A percentile compares a stretch with the other conserved stretches of the same genome.
phyloP scores from a whole-genome alignment of 108 stramenopile genomes.

The Aurantiochytrium sp. region DNA sequence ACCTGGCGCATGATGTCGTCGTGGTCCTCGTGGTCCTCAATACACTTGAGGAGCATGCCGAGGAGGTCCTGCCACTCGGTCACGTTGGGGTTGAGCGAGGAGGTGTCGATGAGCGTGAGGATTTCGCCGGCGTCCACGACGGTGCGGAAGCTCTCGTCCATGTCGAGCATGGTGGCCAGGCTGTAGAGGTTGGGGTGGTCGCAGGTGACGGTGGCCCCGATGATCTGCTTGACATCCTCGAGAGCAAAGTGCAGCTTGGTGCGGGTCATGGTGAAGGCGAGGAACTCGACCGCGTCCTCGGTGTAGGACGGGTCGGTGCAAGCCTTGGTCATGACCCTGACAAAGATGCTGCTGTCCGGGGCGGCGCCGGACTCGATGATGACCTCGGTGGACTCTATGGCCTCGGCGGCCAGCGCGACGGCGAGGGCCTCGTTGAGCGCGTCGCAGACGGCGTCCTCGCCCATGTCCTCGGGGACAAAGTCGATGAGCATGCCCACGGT shows the following conservation, averaged over 20 bases:
- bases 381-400: background rate
- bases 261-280: background rate
- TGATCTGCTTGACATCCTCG: background rate
- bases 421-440: background rate
- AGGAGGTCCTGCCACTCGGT: background rate
- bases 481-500: background rate
- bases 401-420: background rate
- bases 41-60: background rate
- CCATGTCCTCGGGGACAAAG: background rate
- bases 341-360: background rate
- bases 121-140: background rate
- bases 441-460: background rate
- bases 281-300: background rate
- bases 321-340: background rate
- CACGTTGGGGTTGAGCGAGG: background rate
- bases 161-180: background rate
- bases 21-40: background rate
- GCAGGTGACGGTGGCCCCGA: background rate
- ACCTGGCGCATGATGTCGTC: background rate
- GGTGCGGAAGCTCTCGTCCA: background rate
- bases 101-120: background rate
- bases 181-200: background rate
- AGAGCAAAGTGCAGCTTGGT: background rate
- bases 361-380: background rate
- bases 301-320: background rate